Evolutionary conservation across 257 asterid species (phyloP).

Genomic region (Misopates orontium): DNA sequence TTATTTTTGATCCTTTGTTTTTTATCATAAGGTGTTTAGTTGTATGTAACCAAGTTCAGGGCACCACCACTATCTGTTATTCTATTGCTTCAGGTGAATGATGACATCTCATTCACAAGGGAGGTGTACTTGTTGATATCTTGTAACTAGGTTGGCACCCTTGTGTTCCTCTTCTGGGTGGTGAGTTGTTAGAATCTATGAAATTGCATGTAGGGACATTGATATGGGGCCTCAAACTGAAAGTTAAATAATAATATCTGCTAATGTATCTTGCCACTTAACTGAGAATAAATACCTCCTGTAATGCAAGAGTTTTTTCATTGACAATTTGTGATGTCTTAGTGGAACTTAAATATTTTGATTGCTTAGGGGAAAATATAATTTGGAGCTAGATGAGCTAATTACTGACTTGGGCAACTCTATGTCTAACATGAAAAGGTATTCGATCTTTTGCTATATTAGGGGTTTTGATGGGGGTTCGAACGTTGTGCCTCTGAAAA

Average conservation of each 20-base stretch:
- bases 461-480: constrained; percentile 1
- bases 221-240: background rate
- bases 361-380: background rate
- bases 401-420: background rate
- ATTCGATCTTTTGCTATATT: constrained; percentile 5
- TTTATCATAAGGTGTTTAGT: background rate
- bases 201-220: background rate
- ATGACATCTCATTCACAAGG: too few species aligned
- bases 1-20: background rate
- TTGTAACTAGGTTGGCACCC: background rate
- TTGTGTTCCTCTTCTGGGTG: background rate
- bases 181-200: background rate
- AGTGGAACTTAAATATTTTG: background rate
- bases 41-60: too few species aligned
- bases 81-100: too few species aligned
- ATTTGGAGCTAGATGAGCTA: constrained; percentile 5
- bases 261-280: background rate
- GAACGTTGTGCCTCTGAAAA: background rate
- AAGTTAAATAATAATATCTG: background rate
- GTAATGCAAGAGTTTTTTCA: background rate
- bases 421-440: background rate
- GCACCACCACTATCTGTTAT: too few species aligned
- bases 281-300: background rate
- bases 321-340: background rate
- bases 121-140: background rate